phyloP scores from a whole-genome alignment of 2,329 filamentous ascomycete species.

The Leptographium lundbergii region DNA sequence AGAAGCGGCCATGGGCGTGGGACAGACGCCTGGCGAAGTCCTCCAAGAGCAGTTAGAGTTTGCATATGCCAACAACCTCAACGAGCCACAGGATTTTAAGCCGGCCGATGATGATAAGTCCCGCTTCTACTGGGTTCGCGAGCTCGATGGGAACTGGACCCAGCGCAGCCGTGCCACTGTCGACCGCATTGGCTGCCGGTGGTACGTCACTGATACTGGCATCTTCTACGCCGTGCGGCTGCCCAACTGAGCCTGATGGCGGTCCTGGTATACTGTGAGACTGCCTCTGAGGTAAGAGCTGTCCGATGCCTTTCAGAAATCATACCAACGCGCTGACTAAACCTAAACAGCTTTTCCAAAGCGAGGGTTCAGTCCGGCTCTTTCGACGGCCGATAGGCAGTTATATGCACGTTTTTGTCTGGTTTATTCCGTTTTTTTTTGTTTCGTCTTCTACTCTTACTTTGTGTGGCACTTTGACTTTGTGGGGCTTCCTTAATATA shows the following conservation, averaged over 20 bases:
- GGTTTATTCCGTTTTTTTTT: neutral
- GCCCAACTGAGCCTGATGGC: conserved; percentile 19
- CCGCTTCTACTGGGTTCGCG: conserved; percentile 49
- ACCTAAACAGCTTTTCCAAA: neutral
- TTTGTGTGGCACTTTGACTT: neutral
- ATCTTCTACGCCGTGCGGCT: conserved; percentile 49
- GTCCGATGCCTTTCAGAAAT: neutral
- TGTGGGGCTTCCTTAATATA: neutral
- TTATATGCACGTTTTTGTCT: neutral
- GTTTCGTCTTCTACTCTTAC: neutral
- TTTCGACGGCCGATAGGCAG: neutral
- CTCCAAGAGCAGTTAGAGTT: conserved; percentile 34
- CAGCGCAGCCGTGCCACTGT: conserved; percentile 47
- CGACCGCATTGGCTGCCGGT: conserved; percentile 42
- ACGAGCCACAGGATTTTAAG: conserved; percentile 50
- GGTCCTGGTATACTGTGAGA: neutral
- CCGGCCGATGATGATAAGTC: conserved; percentile 46
- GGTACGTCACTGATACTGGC: conserved; percentile 45
- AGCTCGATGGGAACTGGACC: conserved; percentile 47
- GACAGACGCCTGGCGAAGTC: conserved; percentile 36
- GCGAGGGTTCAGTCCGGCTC: neutral
- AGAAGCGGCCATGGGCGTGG: conserved; percentile 38
- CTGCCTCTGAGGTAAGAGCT: neutral
- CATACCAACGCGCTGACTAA: neutral
- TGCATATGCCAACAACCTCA: conserved; percentile 35